phyloP scores from a whole-genome alignment of 495 filamentous ascomycete species.

The Tuber umbilicatum region DNA sequence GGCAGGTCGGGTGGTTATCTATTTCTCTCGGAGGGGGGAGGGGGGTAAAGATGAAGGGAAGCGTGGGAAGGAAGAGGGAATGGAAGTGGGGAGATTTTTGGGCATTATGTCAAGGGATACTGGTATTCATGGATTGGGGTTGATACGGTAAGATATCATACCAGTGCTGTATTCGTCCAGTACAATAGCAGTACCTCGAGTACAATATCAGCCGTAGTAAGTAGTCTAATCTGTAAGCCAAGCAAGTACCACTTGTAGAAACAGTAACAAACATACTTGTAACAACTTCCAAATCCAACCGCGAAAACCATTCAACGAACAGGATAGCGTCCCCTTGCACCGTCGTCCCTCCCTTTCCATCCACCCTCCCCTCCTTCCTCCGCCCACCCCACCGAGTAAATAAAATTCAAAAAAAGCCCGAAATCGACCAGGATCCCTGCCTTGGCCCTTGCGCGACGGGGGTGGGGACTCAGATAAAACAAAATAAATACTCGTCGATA shows the following conservation, averaged over 20 bases:
- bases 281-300: neutral
- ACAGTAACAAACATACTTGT: too few relatives aligned
- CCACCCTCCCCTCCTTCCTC: neutral
- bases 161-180: neutral
- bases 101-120: neutral
- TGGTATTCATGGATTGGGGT: neutral
- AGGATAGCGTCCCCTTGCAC: constrained; percentile 35
- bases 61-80: constrained; percentile 6
- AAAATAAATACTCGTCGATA: neutral
- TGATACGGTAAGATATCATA: neutral
- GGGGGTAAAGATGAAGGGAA: constrained; percentile 17
- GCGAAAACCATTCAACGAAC: constrained; percentile 10
- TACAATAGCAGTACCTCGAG: neutral
- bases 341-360: constrained; percentile 5
- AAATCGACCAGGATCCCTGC: neutral
- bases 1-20: neutral
- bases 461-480: neutral
- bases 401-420: constrained; percentile 9
- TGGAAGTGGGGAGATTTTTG: constrained; percentile 9
- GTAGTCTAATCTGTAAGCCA: neutral
- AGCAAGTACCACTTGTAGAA: neutral
- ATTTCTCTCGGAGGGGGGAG: constrained; percentile 22
- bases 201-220: neutral
- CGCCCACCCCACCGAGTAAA: constrained; percentile 4
- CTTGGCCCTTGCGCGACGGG: neutral